These are phyloP conservation scores for Epithele typhae DNA, from an alignment of 768 basidiomycete genomes.

Conservation along the genomic window DNA sequence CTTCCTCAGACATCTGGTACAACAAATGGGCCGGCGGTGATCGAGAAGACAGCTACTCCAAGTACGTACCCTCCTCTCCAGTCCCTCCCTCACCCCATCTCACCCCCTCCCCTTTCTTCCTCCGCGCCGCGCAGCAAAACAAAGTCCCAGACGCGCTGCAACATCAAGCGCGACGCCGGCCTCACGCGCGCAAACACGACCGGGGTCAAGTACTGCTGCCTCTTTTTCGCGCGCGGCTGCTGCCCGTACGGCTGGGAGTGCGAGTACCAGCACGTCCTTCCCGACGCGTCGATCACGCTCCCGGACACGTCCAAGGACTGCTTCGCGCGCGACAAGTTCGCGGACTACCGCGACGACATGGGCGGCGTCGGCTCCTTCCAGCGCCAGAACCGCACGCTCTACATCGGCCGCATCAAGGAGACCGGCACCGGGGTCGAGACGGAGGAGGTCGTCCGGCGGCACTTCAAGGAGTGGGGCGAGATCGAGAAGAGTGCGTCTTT, in stretches of 20 bases:
- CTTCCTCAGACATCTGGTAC: constrained; percentile 84
- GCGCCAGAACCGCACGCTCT: constrained; percentile 89
- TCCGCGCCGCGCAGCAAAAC: constrained; percentile 62
- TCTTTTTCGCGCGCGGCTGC: constrained; percentile 95
- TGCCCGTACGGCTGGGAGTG: constrained; percentile 99
- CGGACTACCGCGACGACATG: constrained; percentile 99
- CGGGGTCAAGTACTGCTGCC: constrained; percentile 87
- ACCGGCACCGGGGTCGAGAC: constrained; percentile 85
- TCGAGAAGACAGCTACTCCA: constrained; percentile 93
- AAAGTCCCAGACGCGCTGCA: constrained; percentile 90
- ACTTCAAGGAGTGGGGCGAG: constrained; percentile 95
- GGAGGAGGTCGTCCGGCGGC: constrained; percentile 83
- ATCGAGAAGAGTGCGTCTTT: constrained; percentile 78
- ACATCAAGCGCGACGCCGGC: constrained; percentile 83
- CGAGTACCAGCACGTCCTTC: constrained; percentile 90
- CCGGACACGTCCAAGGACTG: constrained; percentile 95
- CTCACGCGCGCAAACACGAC: constrained; percentile 94
- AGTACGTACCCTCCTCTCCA: constrained; percentile 69
- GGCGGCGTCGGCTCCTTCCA: constrained; percentile 98
- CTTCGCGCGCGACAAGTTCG: constrained; percentile 94
- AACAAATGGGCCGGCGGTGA: constrained; percentile 99
- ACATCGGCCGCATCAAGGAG: constrained; percentile 92
- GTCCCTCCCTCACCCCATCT: no score
- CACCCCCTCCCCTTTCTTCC: no score
- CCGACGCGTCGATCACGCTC: constrained; percentile 59